A percentile compares a stretch with the other conserved stretches of the same genome.
These are phyloP conservation scores for Alternaria ventricosa DNA, from an alignment of 2,329 filamentous ascomycete genomes.

Conservation along the genomic window DNA sequence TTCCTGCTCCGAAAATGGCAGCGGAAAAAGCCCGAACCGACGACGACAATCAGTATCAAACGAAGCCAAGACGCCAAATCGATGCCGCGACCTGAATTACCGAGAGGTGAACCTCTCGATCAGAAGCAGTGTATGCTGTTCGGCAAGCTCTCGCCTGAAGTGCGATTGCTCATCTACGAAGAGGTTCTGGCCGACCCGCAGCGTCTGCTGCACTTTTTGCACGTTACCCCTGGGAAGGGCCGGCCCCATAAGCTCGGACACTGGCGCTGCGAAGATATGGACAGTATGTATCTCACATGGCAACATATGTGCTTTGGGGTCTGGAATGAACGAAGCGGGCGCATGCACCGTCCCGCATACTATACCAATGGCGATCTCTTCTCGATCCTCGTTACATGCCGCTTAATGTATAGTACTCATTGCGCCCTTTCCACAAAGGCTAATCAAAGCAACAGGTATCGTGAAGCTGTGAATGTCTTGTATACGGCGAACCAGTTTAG, in stretches of 20 bases:
- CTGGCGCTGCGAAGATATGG: background rate
- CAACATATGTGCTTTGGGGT: too few relatives aligned
- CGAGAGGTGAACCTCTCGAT: background rate
- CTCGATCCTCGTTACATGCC: too few relatives aligned
- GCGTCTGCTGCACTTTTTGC: background rate
- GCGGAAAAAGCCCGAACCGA: background rate
- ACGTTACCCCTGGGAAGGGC: background rate
- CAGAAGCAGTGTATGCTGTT: background rate
- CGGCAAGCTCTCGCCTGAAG: background rate
- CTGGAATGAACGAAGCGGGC: too few relatives aligned
- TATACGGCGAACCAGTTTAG: conserved; percentile 15
- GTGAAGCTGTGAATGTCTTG: conserved; percentile 11
- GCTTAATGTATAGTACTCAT: too few relatives aligned
- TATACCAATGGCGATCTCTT: too few relatives aligned
- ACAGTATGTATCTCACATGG: too few relatives aligned
- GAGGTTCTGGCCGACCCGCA: background rate
- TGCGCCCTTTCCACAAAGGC: too few relatives aligned
- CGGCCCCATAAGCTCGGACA: background rate
- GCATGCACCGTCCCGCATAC: too few relatives aligned
- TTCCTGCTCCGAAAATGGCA: background rate
- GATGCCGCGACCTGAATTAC: background rate
- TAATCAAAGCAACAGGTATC: conserved; percentile 1
- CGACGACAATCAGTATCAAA: background rate
- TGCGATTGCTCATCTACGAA: background rate
- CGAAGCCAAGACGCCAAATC: background rate